Evolutionary conservation across 805 yeast genomes (phyloP).

Genomic region (Schwanniomyces pseudopolymorphus): DNA sequence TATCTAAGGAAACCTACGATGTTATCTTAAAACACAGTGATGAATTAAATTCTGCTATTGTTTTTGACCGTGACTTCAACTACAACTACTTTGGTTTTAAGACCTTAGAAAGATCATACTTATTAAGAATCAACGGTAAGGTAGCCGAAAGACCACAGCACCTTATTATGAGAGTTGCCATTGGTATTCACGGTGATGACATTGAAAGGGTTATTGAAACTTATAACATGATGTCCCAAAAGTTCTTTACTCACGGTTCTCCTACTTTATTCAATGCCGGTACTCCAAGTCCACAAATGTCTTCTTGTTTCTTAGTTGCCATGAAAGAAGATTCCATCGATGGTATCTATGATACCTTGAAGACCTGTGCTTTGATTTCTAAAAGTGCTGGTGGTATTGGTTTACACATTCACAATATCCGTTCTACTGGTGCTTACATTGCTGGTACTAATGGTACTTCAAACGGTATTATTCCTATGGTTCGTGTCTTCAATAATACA

Average conservation of each 20-base stretch:
- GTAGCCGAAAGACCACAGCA: slow-evolving; percentile 65
- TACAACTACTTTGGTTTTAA: slow-evolving; percentile 62
- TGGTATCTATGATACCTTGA: slow-evolving; percentile 60
- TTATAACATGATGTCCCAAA: slow-evolving; percentile 58
- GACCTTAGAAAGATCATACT: slow-evolving; percentile 59
- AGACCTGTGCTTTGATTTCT: slow-evolving; percentile 61
- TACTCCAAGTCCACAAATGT: slow-evolving; percentile 59
- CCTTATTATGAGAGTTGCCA: slow-evolving; percentile 59
- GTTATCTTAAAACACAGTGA: slow-evolving; percentile 38
- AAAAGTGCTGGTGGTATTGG: slow-evolving; percentile 67
- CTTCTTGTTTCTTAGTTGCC: slow-evolving; percentile 62
- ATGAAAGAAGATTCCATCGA: slow-evolving; percentile 65
- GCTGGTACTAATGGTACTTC: slow-evolving; percentile 66
- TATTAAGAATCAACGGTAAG: slow-evolving; percentile 53
- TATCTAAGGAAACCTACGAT: slow-evolving; percentile 40
- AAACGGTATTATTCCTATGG: slow-evolving; percentile 62
- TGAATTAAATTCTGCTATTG: slow-evolving; percentile 46
- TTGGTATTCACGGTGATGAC: slow-evolving; percentile 59
- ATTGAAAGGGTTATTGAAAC: slow-evolving; percentile 53
- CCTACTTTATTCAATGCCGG: slow-evolving; percentile 65
- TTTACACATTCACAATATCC: slow-evolving; percentile 57
- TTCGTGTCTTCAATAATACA: slow-evolving; percentile 61
- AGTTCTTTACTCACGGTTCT: slow-evolving; percentile 60
- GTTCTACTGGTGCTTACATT: slow-evolving; percentile 59
- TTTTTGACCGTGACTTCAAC: slow-evolving; percentile 50